Percentiles rank a stretch among this genome's conserved stretches.
These are phyloP conservation scores for Pochonia chlamydosporia DNA, from an alignment of 2,329 filamentous ascomycete species.

Conservation along the genomic window DNA sequence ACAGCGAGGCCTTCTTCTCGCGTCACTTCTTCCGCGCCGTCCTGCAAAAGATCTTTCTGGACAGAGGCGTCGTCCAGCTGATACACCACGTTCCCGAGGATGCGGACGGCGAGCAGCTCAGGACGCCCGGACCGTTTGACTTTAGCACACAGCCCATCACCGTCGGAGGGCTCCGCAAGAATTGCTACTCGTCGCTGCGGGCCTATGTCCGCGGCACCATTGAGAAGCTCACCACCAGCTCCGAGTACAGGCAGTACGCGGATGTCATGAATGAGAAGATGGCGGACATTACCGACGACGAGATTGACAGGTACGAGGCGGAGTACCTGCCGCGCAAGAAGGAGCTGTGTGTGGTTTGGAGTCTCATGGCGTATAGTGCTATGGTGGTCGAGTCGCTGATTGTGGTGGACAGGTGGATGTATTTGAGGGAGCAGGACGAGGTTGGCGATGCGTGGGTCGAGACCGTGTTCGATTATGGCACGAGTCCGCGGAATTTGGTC, in stretches of 20 bases:
- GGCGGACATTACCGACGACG: slow-evolving; percentile 63
- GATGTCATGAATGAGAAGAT: slow-evolving; percentile 61
- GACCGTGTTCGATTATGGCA: slow-evolving; percentile 79
- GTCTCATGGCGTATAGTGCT: slow-evolving; percentile 92
- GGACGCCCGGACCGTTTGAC: slow-evolving; percentile 37
- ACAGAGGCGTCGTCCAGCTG: slow-evolving; percentile 68
- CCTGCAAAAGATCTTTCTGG: slow-evolving; percentile 86
- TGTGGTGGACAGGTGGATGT: slow-evolving; percentile 85
- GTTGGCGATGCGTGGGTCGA: slow-evolving; percentile 83
- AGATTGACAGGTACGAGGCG: slow-evolving; percentile 65
- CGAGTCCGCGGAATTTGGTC: slow-evolving; percentile 86
- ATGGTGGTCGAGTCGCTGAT: slow-evolving; percentile 85
- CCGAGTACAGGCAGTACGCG: slow-evolving; percentile 53
- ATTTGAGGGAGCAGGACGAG: slow-evolving; percentile 71
- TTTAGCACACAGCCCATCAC: slow-evolving; percentile 72
- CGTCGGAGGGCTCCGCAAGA: slow-evolving; percentile 77
- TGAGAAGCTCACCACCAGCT: slow-evolving; percentile 59
- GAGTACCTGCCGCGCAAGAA: slow-evolving; percentile 63
- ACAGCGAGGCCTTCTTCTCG: slow-evolving; percentile 84
- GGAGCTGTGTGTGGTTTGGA: slow-evolving; percentile 85
- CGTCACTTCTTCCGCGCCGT: slow-evolving; percentile 90
- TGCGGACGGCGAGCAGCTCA: slow-evolving; percentile 8
- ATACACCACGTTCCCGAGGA: slow-evolving; percentile 31
- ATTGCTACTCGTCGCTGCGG: slow-evolving; percentile 68
- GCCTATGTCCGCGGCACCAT: slow-evolving; percentile 78